Base-by-base conservation (phyloP, 202 grass and related monocot genomes). In the Zoysia matrella region DNA sequence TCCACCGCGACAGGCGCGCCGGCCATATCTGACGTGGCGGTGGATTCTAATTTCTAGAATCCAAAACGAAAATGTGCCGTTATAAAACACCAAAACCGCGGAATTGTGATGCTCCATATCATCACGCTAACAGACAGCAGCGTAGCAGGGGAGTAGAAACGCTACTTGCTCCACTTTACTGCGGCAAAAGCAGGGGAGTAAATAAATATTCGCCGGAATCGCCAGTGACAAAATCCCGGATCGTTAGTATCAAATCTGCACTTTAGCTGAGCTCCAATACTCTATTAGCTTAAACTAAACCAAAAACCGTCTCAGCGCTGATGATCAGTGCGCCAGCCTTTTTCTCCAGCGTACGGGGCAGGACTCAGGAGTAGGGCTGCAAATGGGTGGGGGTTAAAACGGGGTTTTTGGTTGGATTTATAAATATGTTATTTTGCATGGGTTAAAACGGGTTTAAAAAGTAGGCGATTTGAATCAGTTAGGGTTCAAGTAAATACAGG, bases 241-340 rank as follows among this genome's bases (percentile, higher is more conserved):
- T 22, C 22, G 22, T 22, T 22, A 22, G 0, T 65, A 63, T 71
- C 56, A 71, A 64, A 85, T 72, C 83, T 61, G 30, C 13, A 71
- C 48, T 39, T 61, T 48, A 22, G 16, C 2, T 10, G 47, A 1
- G 10, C 11, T 58, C 3, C 22, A 5, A 40, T n/a, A 40, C 9
- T 50, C 47, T 11, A 52, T 51, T 9, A 36, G 71, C 8, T 56
- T 85, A 65, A 54, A 79, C 68, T 66, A 42, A 64, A 54, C 55
- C 9, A 7, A 6, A 45, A 22, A 22, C 39, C 8, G 4, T 16
- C 6, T 44, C 5, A 77, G 1, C 1, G 15, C 12, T 45, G 63
- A 78, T 67, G 44, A 67, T 54, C 16, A 51, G 76, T 7, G 76
- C 76, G 62, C 75, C 61, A 52, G 36, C 61, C 30, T 43, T 53